Percentiles rank a stretch among this genome's conserved stretches.
phyloP scores from a whole-genome alignment of 257 asterid species.

The Scutellaria galericulata region DNA sequence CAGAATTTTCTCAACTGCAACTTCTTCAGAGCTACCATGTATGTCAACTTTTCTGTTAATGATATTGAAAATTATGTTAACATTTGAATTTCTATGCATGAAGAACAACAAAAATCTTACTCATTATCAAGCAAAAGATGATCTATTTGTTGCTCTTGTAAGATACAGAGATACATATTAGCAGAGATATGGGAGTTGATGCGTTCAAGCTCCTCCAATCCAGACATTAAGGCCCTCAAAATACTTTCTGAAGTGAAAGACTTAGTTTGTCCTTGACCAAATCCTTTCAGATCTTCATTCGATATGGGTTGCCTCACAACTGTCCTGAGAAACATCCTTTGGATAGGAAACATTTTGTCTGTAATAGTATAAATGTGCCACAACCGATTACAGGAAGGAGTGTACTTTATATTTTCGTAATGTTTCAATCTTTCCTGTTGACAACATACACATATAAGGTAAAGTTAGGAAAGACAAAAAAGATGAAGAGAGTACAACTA shows the following conservation, averaged over 20 bases:
- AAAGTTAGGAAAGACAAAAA: constrained; percentile 3
- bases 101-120: constrained; percentile 7
- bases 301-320: constrained; percentile 90
- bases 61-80: constrained; percentile 31
- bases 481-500: not conserved
- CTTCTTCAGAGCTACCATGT: constrained; percentile 61
- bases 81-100: constrained; percentile 17
- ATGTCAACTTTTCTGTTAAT: constrained; percentile 63
- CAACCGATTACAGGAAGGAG: constrained; percentile 95
- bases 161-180: constrained; percentile 84
- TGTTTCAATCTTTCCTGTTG: constrained; percentile 89
- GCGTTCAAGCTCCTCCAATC: constrained; percentile 96
- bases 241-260: constrained; percentile 89
- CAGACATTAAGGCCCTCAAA: constrained; percentile 80
- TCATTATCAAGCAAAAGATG: no score
- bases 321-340: constrained; percentile 90
- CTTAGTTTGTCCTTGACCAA: constrained; percentile 58
- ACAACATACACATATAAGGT: constrained; percentile 2
- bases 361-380: constrained; percentile 95
- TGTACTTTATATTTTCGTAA: constrained; percentile 72
- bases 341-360: constrained; percentile 70
- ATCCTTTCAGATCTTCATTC: constrained; percentile 66
- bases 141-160: no score
- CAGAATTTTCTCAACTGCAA: constrained; percentile 66
- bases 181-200: constrained; percentile 87